phyloP scores from a whole-genome alignment of 306 rosid species.

The Vigna mungo region DNA sequence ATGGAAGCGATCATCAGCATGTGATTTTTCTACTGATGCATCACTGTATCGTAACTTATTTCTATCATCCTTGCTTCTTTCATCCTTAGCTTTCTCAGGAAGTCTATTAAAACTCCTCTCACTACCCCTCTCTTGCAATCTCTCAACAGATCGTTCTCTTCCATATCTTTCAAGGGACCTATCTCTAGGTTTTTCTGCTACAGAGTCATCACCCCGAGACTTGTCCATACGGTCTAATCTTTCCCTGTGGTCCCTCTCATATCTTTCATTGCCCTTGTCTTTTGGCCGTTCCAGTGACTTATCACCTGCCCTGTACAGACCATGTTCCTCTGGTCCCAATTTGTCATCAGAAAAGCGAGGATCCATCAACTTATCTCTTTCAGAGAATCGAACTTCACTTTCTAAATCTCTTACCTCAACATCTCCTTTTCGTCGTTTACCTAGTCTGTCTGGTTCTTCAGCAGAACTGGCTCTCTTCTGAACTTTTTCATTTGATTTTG shows the following conservation, averaged over 20 bases:
- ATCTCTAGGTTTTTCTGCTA: conserved; percentile 77
- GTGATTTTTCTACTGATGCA: conserved; percentile 71
- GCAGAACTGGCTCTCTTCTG: conserved; percentile 91
- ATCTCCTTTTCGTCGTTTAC: conserved; percentile 93
- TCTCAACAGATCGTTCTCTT: conserved; percentile 90
- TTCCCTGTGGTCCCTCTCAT: conserved; percentile 89
- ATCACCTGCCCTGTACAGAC: conserved; percentile 67
- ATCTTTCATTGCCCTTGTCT: conserved; percentile 85
- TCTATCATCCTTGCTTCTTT: conserved; percentile 79
- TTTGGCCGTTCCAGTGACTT: conserved; percentile 80
- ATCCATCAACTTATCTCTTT: conserved; percentile 80
- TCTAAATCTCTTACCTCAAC: conserved; percentile 77
- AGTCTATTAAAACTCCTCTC: conserved; percentile 80
- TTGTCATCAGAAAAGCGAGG: conserved; percentile 74
- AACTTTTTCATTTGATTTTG: conserved; percentile 79
- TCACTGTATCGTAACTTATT: conserved; percentile 80
- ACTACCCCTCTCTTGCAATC: conserved; percentile 74
- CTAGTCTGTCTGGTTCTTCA: conserved; percentile 89
- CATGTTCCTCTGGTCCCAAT: conserved; percentile 69
- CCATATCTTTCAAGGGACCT: conserved; percentile 93
- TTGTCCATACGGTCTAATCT: conserved; percentile 84
- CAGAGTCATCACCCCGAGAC: conserved; percentile 82
- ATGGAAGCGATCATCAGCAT: conserved; percentile 83
- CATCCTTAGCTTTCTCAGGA: conserved; percentile 86
- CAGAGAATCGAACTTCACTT: conserved; percentile 73